Evolutionary conservation across 805 yeast genomes (phyloP), one percentile per base, ranked within the genome.

Genomic region (Blastobotrys mokoenaii): DNA sequence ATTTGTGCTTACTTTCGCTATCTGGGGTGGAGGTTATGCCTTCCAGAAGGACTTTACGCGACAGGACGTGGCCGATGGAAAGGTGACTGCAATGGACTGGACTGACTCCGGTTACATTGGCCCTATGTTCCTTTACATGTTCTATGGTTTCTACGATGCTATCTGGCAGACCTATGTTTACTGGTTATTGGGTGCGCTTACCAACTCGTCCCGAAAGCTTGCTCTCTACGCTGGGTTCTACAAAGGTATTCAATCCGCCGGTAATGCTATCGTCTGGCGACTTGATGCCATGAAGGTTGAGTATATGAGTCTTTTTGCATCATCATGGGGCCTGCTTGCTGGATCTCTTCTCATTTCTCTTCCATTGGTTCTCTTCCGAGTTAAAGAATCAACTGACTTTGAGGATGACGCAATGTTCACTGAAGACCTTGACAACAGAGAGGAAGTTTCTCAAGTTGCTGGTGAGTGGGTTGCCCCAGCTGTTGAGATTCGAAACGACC

Each of bases 181-280:
- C 62, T 79, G 82, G 79, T 51, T 73, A 37, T 65, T 79, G 65
- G 83, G 84, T 38, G 70, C 80, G 37, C 58, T 79, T 46, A 69
- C 81, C 46, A 79, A 79, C 59, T 71, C 74, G 54, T 71, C 80
- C 29, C 70, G 76, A 63, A 74, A 72, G 59, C 65, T 69, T 34
- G 77, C 80, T 20, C 59, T 77, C 47, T 74, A 75, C 54, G 79
- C 80, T 15, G 82, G 82, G 35, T 74, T 74, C 59, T 79, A 77
- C 66, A 79, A 79, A 65, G 77, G 80, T 46, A 60, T 79, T 47
- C 84, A 79, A 63, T 71, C 79, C 35, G 82, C 82, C 8, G 81
- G 80, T 57, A 77, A 79, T 11, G 83, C 79, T 18, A 66, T 79
- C 40, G 72, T 71, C 11, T 79, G 82, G 82, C 64, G 79, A 53